Percentiles rank a stretch among this genome's conserved stretches.
Conservation (phyloP, 345 rosid species). For the Schrenkiella parvula region DNA sequence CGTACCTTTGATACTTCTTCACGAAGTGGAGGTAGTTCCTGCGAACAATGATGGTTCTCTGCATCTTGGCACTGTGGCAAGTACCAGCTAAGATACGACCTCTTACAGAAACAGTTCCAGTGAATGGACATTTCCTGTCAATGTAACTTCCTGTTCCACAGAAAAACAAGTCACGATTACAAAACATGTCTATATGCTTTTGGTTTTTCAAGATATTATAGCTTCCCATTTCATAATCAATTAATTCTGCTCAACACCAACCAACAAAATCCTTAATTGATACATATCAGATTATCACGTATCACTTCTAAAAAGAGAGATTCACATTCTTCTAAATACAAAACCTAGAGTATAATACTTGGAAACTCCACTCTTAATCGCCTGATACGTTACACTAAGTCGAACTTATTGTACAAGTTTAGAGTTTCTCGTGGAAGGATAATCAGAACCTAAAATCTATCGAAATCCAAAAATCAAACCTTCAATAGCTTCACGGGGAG, state of each 20-base stretch:
- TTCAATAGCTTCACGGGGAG: conserved; percentile 87
- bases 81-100: conserved; percentile 93
- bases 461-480: conserved; percentile 36
- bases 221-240: neutral
- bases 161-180: neutral
- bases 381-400: neutral
- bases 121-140: conserved; percentile 89
- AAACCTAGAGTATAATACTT: neutral
- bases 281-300: neutral
- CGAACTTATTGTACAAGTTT: neutral
- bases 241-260: neutral
- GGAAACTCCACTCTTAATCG: neutral
- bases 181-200: neutral
- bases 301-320: neutral
- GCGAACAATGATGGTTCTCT: conserved; percentile 81
- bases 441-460: neutral
- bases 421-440: neutral
- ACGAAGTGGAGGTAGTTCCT: conserved; percentile 87
- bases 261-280: neutral
- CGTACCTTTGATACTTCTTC: conserved; percentile 84
- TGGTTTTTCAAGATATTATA: neutral
- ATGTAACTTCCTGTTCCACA: conserved; percentile 62
- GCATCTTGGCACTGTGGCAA: conserved; percentile 94
- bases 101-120: conserved; percentile 83
- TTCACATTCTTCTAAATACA: neutral